Conservation (phyloP, 129 eudicot genomes). For the Pseudognaphalium luteoalbum region DNA sequence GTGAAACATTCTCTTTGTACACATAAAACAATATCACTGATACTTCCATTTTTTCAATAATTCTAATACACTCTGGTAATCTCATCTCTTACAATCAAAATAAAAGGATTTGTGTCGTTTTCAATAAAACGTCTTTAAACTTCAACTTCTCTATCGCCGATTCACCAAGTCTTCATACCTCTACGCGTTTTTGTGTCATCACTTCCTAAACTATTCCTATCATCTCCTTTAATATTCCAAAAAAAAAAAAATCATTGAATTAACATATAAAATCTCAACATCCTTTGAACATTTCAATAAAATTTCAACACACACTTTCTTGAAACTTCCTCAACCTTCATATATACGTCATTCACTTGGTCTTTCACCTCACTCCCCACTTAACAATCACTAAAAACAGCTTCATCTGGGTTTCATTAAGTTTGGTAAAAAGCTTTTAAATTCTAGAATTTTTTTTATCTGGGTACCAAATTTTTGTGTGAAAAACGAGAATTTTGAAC, state of each 20-base stretch:
- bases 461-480: neutral
- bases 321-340: slow-evolving; percentile 46
- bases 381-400: neutral
- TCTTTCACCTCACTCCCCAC: slow-evolving; percentile 10
- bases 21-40: too few relatives aligned
- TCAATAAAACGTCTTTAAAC: slow-evolving; percentile 25
- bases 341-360: slow-evolving; percentile 5
- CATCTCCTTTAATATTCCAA: too few relatives aligned
- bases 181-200: slow-evolving; percentile 59
- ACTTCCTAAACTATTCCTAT: slow-evolving; percentile 34
- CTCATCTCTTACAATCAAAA: slow-evolving; percentile 16
- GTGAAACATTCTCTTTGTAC: too few relatives aligned
- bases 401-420: neutral
- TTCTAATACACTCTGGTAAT: too few relatives aligned
- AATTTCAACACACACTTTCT: slow-evolving; percentile 31
- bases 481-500: neutral
- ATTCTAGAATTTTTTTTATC: neutral
- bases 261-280: neutral
- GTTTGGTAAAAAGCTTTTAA: neutral
- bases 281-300: slow-evolving; percentile 18
- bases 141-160: neutral
- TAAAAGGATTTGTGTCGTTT: slow-evolving; percentile 27
- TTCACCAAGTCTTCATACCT: slow-evolving; percentile 27
- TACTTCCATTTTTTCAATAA: too few relatives aligned
- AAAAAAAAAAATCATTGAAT: neutral